Evolutionary conservation across 2,329 filamentous ascomycete genomes (phyloP).

Genomic region (Stachybotrys elegans): DNA sequence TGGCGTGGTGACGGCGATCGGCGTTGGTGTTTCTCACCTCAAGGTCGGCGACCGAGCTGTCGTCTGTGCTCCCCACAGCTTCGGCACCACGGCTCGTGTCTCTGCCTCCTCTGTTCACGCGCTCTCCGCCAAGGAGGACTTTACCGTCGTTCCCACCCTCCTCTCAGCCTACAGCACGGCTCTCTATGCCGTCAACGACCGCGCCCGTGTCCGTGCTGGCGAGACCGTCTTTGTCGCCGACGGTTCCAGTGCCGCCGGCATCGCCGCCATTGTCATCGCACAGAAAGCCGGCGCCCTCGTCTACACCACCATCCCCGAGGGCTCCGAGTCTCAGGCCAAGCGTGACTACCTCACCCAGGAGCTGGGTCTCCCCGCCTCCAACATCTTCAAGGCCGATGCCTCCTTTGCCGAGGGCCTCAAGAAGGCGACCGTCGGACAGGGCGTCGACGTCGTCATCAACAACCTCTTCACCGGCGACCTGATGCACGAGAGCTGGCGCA

Average conservation of each 20-base stretch:
- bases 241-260: constrained; percentile 11
- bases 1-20: not conserved
- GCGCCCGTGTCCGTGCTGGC: not conserved
- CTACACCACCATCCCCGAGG: constrained; percentile 7
- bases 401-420: constrained; percentile 23
- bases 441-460: constrained; percentile 32
- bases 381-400: constrained; percentile 27
- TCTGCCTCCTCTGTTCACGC: not conserved
- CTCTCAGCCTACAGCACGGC: not conserved
- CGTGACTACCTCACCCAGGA: not conserved
- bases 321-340: not conserved
- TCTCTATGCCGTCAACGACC: constrained; percentile 2
- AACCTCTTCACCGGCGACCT: constrained; percentile 28
- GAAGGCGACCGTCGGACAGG: constrained; percentile 17
- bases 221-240: constrained; percentile 2
- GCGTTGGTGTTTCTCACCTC: not conserved
- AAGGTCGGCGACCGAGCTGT: not conserved
- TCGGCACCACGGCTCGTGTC: not conserved
- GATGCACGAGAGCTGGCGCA: constrained; percentile 27
- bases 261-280: constrained; percentile 10
- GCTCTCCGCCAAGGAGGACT: not conserved
- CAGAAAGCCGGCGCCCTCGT: constrained; percentile 11
- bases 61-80: constrained; percentile 7
- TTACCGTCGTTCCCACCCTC: not conserved
- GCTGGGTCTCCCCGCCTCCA: constrained; percentile 22